These are phyloP conservation scores for Zygosaccharomyces kombuchaensis DNA, from an alignment of 805 yeast species.

Conservation along the genomic window DNA sequence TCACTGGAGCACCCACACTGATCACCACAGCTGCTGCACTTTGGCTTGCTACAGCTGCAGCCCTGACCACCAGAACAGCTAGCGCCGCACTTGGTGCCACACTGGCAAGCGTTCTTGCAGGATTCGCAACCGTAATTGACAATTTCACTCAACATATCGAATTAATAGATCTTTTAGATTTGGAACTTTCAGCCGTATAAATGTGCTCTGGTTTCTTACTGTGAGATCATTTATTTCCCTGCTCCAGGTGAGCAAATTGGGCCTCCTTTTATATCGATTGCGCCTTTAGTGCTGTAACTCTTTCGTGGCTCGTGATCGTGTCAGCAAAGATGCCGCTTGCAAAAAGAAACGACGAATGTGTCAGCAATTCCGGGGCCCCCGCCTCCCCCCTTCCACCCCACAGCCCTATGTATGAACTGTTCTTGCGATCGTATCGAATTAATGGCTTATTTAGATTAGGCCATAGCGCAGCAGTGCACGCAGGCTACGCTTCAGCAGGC, in stretches of 20 bases:
- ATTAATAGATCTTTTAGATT: no score
- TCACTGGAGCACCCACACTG: not conserved
- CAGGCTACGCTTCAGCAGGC: no score
- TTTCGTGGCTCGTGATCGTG: not conserved
- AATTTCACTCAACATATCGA: conserved; percentile 2
- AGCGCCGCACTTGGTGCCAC: conserved; percentile 6
- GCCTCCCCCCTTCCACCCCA: no score
- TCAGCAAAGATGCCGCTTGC: not conserved
- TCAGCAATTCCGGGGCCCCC: no score
- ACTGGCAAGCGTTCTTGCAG: conserved; percentile 5
- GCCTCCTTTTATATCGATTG: not conserved
- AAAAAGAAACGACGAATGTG: no score
- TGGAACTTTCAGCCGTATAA: not conserved
- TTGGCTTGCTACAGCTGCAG: conserved; percentile 6
- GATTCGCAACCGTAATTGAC: conserved; percentile 2
- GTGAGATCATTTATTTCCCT: no score
- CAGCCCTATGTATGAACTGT: no score
- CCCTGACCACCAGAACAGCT: conserved; percentile 2
- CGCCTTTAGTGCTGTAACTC: not conserved
- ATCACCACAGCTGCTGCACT: conserved; percentile 1
- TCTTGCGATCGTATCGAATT: no score
- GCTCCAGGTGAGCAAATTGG: not conserved
- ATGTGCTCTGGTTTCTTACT: not conserved
- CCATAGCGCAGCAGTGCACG: no score
- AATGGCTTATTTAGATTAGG: no score